Evolutionary conservation across 2,329 filamentous ascomycete species (phyloP).

Genomic region (Penicillium sp.): DNA sequence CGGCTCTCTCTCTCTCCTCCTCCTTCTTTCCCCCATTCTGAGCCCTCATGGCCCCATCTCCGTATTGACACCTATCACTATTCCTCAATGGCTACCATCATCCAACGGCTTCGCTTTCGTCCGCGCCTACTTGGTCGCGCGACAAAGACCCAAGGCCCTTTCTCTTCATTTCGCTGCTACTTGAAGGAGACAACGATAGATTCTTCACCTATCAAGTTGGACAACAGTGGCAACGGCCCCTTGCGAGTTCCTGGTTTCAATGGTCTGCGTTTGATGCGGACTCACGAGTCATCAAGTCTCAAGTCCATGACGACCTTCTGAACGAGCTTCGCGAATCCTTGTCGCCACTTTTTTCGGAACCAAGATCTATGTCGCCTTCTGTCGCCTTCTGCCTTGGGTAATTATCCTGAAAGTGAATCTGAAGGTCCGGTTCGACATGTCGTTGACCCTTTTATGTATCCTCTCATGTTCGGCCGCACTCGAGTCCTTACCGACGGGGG

Average conservation of each 20-base stretch:
- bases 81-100: not conserved
- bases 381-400: not conserved
- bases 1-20: not conserved
- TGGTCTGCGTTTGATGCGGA: slow-evolving; percentile 8
- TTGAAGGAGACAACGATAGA: not conserved
- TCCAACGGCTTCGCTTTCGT: slow-evolving; percentile 6
- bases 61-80: not conserved
- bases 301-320: slow-evolving; percentile 5
- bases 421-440: slow-evolving; percentile 6
- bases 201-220: slow-evolving; percentile 5
- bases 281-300: slow-evolving; percentile 9
- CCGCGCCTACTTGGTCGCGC: slow-evolving; percentile 3
- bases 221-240: slow-evolving; percentile 9
- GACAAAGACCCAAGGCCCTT: slow-evolving; percentile 1
- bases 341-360: slow-evolving; percentile 6
- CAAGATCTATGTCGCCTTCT: not conserved
- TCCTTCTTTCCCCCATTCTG: not conserved
- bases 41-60: not conserved
- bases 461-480: slow-evolving; percentile 10
- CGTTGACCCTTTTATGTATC: slow-evolving; percentile 9
- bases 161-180: slow-evolving; percentile 2
- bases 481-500: slow-evolving; percentile 7
- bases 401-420: not conserved
- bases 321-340: slow-evolving; percentile 6
- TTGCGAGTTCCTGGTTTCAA: slow-evolving; percentile 10